Evolutionary conservation across 345 rosid species (phyloP), one percentile per base, ranked within the genome.

Genomic region (Cochlearia excelsa): DNA sequence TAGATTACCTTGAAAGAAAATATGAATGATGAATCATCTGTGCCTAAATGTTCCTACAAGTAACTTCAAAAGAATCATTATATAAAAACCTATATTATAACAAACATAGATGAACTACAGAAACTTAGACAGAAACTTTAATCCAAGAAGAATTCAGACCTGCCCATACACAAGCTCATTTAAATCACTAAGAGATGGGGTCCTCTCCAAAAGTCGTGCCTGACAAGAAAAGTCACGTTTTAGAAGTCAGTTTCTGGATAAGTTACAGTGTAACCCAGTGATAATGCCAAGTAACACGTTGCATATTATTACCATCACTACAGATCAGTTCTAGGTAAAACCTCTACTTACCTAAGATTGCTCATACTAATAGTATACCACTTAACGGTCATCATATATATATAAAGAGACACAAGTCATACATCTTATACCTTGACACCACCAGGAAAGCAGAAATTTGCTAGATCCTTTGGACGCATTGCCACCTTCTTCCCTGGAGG

Each of bases 91-190:
- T 44, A 16, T 52, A 40, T 30, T 35, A 30, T 33, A 51, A 46
- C 38, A 33, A 39, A 40, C 39, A 64, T 40, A 39, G 29, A 44
- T 52, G 44, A 39, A 33, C 27, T 45, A 66, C 34, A 52, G 40
- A 65, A 42, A 52, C 59, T 52, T 41, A 34, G 27, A 51, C 26
- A 59, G 46, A 51, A 54, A 34, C 3, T 34, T 38, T 40, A 35
- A 37, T 56, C 7, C 63, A 54, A 48, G 23, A 16, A 16, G 23
- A 16, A 16, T 67, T 59, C 30, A 23, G 55, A 92, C 98, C 98
- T 93, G 97, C 57, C 99, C 97, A 64, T 86, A 93, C 52, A 93
- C 81, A 76, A 93, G 81, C 68, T 82, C 97, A 66, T 89, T 93
- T 71, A 93, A 76, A 69, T 93, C 99, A 79, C 95, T 89, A 23